Conservation (phyloP, 179 eudicot species). For the Beta corolliflora region DNA sequence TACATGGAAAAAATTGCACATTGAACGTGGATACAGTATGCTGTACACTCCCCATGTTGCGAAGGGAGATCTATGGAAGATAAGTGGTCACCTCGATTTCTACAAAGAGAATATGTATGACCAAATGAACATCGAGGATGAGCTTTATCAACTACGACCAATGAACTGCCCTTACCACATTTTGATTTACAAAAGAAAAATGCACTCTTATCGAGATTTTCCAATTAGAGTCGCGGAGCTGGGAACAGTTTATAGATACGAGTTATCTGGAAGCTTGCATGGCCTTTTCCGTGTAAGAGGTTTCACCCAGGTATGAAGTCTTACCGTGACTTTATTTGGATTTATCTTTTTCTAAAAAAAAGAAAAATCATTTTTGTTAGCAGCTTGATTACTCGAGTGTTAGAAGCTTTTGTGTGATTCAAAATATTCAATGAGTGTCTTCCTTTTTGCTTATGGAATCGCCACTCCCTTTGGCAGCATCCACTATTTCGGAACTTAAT, state of each 20-base stretch:
- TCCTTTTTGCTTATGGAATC: too few species aligned
- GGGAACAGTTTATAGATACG: constrained; percentile 97
- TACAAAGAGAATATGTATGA: constrained; percentile 96
- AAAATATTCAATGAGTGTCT: too few species aligned
- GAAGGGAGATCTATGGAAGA: constrained; percentile 93
- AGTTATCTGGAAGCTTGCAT: constrained; percentile 92
- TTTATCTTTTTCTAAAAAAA: not conserved
- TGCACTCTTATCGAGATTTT: constrained; percentile 88
- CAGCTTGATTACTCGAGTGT: not conserved
- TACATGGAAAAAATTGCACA: constrained; percentile 88
- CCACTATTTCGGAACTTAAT: too few species aligned
- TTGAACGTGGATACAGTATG: constrained; percentile 81
- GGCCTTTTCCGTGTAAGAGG: constrained; percentile 99
- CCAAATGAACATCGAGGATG: constrained; percentile 94
- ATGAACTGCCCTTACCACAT: constrained; percentile 99
- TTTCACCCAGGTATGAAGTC: constrained; percentile 77
- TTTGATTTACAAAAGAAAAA: constrained; percentile 78
- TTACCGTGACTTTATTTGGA: not conserved
- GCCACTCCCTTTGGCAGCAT: too few species aligned
- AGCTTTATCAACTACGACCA: constrained; percentile 96
- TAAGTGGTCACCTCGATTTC: constrained; percentile 98
- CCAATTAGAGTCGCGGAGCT: constrained; percentile 96
- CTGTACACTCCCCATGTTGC: constrained; percentile 98
- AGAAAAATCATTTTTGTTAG: not conserved
- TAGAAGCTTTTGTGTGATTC: not conserved